phyloP scores from a whole-genome alignment of 306 rosid genomes.

The Castanopsis chinensis region DNA sequence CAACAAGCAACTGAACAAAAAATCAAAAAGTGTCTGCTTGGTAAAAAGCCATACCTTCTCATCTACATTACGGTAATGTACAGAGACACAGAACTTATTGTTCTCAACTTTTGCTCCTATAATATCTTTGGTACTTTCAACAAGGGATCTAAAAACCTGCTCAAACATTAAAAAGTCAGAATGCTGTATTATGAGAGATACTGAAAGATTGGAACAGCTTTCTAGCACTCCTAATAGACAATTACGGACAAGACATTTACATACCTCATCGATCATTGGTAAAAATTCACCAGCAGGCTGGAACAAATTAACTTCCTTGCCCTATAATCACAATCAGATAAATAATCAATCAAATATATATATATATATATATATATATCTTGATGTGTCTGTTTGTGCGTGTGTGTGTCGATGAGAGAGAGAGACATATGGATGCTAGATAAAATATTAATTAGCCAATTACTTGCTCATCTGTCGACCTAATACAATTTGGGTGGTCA shows the following conservation, averaged over 20 bases:
- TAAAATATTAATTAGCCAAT: slow-evolving; percentile 7
- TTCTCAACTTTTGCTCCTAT: slow-evolving; percentile 77
- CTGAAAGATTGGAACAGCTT: slow-evolving; percentile 8
- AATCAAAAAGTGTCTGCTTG: background rate
- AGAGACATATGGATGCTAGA: background rate
- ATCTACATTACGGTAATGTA: slow-evolving; percentile 93
- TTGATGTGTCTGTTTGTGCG: too few relatives aligned
- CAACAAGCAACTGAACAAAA: background rate
- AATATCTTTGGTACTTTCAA: slow-evolving; percentile 62
- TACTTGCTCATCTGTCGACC: slow-evolving; percentile 61
- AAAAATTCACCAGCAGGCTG: slow-evolving; percentile 90
- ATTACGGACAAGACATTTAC: slow-evolving; percentile 7
- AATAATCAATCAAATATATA: background rate
- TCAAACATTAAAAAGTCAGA: slow-evolving; percentile 25
- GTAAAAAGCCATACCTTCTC: slow-evolving; percentile 56
- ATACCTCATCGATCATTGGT: slow-evolving; percentile 74
- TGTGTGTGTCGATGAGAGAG: background rate
- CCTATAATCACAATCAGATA: slow-evolving; percentile 39
- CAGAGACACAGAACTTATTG: slow-evolving; percentile 90
- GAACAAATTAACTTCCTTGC: slow-evolving; percentile 76
- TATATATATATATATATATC: background rate
- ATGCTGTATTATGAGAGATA: slow-evolving; percentile 2
- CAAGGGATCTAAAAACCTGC: slow-evolving; percentile 66
- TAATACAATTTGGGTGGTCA: slow-evolving; percentile 44
- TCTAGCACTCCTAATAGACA: slow-evolving; percentile 6